Percentiles rank a stretch among this genome's conserved stretches.
Evolutionary conservation across 2,329 filamentous ascomycete species (phyloP).

Genomic region (Aspergillus sojae): DNA sequence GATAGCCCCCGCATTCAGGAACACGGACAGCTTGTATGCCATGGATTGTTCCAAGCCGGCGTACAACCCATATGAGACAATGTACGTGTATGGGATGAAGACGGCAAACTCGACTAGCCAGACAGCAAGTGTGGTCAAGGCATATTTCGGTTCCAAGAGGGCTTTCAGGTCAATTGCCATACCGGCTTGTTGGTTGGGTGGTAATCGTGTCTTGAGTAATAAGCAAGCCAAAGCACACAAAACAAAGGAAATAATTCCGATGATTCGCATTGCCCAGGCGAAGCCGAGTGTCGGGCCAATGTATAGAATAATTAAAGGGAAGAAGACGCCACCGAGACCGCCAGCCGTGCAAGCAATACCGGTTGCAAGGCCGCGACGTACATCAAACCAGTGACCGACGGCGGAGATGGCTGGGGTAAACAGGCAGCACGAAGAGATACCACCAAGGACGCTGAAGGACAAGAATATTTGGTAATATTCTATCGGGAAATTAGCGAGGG

Average conservation of each 20-base stretch:
- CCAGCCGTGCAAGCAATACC: conserved; percentile 40
- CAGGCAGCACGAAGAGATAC: conserved; percentile 32
- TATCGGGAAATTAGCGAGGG: neutral
- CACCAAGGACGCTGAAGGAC: conserved; percentile 38
- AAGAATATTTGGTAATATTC: conserved; percentile 43
- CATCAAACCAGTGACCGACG: conserved; percentile 40
- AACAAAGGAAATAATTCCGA: conserved; percentile 27
- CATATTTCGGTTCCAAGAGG: conserved; percentile 28
- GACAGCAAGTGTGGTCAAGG: conserved; percentile 30
- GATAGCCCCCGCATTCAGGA: conserved; percentile 37
- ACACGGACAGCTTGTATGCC: conserved; percentile 33
- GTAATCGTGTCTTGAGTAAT: conserved; percentile 26
- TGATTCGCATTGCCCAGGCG: conserved; percentile 35
- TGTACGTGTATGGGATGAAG: conserved; percentile 40
- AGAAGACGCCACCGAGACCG: conserved; percentile 38
- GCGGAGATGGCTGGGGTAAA: conserved; percentile 35
- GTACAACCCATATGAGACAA: conserved; percentile 34
- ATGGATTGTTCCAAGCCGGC: conserved; percentile 27
- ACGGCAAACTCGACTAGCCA: conserved; percentile 41
- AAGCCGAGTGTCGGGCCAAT: conserved; percentile 34
- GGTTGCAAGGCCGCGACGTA: conserved; percentile 35
- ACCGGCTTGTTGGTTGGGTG: conserved; percentile 21
- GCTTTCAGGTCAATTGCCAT: conserved; percentile 26
- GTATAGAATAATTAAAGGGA: conserved; percentile 37
- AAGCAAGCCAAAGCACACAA: conserved; percentile 25